Percentiles rank a stretch among this genome's conserved stretches.
These are phyloP conservation scores for Peronospora farinosa DNA, from an alignment of 352 stramenopile species.

Conservation along the genomic window DNA sequence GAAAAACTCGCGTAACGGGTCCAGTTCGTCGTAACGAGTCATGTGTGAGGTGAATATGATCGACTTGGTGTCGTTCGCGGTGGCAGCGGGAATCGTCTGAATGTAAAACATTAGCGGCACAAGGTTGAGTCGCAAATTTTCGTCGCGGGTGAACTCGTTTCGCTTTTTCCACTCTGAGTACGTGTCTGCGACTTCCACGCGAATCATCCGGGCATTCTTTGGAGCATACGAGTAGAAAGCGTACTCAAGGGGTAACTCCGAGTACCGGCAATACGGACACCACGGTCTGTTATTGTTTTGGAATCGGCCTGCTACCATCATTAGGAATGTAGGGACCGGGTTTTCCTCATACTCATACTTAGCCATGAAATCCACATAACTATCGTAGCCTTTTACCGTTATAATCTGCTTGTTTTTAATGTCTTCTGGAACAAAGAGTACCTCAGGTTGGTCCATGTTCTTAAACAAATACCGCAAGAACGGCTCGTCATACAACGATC, in stretches of 20 bases:
- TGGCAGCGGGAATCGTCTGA: slow-evolving; percentile 7
- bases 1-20: slow-evolving; percentile 37
- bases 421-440: slow-evolving; percentile 17
- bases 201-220: slow-evolving; percentile 44
- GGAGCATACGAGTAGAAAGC: slow-evolving; percentile 67
- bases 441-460: slow-evolving; percentile 30
- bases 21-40: slow-evolving; percentile 45
- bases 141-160: slow-evolving; percentile 53
- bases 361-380: slow-evolving; percentile 29
- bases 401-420: slow-evolving; percentile 32
- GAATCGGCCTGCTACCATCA: slow-evolving; percentile 68
- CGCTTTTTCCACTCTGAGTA: slow-evolving; percentile 60
- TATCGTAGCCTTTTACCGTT: slow-evolving; percentile 30
- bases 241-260: slow-evolving; percentile 65
- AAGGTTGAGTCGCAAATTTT: slow-evolving; percentile 39
- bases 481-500: slow-evolving; percentile 33
- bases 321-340: slow-evolving; percentile 41
- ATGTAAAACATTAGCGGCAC: slow-evolving; percentile 54
- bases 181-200: slow-evolving; percentile 54
- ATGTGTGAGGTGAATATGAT: slow-evolving; percentile 42
- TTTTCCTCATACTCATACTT: slow-evolving; percentile 33
- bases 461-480: slow-evolving; percentile 47
- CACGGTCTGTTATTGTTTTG: slow-evolving; percentile 63
- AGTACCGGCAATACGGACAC: slow-evolving; percentile 79
- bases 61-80: slow-evolving; percentile 15